Percentiles rank a stretch among this genome's conserved stretches.
Evolutionary conservation across 1,139 yeast species (phyloP).

Genomic region (Taiozyma onychis): DNA sequence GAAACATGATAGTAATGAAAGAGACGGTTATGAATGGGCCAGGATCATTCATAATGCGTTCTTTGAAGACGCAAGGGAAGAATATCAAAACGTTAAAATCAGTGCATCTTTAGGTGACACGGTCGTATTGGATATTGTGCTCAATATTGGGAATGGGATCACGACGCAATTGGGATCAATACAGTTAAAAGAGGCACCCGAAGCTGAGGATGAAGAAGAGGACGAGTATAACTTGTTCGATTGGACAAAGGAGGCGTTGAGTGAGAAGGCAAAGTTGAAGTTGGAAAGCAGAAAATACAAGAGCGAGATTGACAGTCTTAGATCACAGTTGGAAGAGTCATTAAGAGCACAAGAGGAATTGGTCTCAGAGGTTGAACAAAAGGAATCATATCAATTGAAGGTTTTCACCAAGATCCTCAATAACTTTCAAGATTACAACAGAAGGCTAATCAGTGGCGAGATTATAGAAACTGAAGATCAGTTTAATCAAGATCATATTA

Average conservation of each 20-base stretch:
- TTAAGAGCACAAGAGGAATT: slow-evolving; percentile 17
- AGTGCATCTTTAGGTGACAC: background rate
- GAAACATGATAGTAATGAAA: slow-evolving; percentile 6
- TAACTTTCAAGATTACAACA: slow-evolving; percentile 22
- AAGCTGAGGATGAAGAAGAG: slow-evolving; percentile 1
- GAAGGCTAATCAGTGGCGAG: slow-evolving; percentile 15
- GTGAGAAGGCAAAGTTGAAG: slow-evolving; percentile 8
- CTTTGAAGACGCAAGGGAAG: background rate
- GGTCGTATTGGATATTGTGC: background rate
- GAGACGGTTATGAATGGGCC: slow-evolving; percentile 12
- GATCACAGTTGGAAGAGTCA: slow-evolving; percentile 15
- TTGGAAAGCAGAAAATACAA: background rate
- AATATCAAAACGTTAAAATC: background rate
- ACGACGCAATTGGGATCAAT: slow-evolving; percentile 10
- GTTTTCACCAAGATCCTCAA: slow-evolving; percentile 24
- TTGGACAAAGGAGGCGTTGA: slow-evolving; percentile 11
- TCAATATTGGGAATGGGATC: slow-evolving; percentile 7
- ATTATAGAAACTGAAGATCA: slow-evolving; percentile 14
- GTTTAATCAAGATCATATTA: slow-evolving; percentile 16
- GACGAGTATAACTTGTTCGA: slow-evolving; percentile 14
- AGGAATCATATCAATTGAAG: slow-evolving; percentile 12
- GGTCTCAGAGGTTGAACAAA: slow-evolving; percentile 8
- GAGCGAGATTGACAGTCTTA: background rate
- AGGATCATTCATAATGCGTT: slow-evolving; percentile 10
- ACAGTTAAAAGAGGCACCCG: background rate